Percentiles rank a stretch among this genome's conserved stretches.
Conservation (phyloP, 108 stramenopile genomes). For the Nitzschia sp. region DNA sequence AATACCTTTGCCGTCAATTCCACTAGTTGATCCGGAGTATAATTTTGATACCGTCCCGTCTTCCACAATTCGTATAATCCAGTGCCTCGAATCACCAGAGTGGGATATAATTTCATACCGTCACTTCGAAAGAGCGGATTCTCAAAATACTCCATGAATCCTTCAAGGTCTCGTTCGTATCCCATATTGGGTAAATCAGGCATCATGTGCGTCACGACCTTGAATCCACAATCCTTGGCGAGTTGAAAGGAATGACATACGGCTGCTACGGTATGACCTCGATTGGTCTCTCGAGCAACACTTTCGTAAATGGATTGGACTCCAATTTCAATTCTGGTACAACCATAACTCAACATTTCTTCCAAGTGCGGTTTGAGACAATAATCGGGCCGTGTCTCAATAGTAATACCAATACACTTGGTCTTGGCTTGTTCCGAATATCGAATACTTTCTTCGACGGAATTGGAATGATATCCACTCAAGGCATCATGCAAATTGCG, state of each 20-base stretch:
- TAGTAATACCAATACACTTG: constrained; percentile 95
- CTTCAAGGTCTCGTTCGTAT: constrained; percentile 87
- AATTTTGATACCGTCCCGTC: constrained; percentile 91
- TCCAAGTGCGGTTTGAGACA: constrained; percentile 93
- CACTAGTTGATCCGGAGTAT: constrained; percentile 94
- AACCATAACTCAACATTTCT: constrained; percentile 95
- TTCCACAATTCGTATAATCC: constrained; percentile 96
- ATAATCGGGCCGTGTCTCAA: constrained; percentile 97
- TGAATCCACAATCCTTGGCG: constrained; percentile 96
- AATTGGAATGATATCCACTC: constrained; percentile 79
- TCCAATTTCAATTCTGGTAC: constrained; percentile 98
- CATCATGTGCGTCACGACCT: constrained; percentile 98
- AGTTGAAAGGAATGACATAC: constrained; percentile 92
- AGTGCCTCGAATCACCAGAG: constrained; percentile 95
- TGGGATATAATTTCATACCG: constrained; percentile 95
- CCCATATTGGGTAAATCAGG: constrained; percentile 96
- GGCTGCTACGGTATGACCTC: constrained; percentile 93
- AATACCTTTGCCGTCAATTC: constrained; percentile 89
- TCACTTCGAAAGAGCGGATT: constrained; percentile 93
- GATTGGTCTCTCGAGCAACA: constrained; percentile 94
- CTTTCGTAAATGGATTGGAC: constrained; percentile 94
- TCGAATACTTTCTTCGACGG: constrained; percentile 85
- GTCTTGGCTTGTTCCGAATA: constrained; percentile 88
- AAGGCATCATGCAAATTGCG: constrained; percentile 94
- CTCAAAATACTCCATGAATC: constrained; percentile 93